phyloP scores from a whole-genome alignment of 768 basidiomycete species.

The Tricholoma sp. region DNA sequence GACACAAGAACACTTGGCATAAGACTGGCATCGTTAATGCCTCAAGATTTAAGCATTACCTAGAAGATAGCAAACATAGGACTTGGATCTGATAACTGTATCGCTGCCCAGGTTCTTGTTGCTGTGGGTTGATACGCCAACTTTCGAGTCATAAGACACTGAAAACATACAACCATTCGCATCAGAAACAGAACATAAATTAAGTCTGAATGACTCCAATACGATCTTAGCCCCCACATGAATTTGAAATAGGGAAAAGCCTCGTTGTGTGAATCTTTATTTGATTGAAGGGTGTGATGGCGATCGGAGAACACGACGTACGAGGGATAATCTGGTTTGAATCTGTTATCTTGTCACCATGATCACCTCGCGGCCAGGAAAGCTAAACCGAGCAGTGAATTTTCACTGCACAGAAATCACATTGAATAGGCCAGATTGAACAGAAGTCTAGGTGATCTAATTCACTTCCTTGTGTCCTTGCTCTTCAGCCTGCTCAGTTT shows the following conservation, averaged over 20 bases:
- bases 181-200: background rate
- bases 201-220: background rate
- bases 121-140: no score
- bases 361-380: no score
- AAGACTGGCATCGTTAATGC: no score
- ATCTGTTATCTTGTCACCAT: background rate
- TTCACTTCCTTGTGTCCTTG: background rate
- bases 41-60: no score
- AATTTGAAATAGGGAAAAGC: background rate
- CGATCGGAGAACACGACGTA: slow-evolving; percentile 10
- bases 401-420: background rate
- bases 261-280: background rate
- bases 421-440: background rate
- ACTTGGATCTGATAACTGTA: no score
- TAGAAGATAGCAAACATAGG: no score
- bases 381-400: no score
- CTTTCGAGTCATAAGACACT: background rate
- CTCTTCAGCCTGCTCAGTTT: slow-evolving; percentile 15
- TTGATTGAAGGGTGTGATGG: background rate
- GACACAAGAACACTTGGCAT: no score
- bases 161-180: no score
- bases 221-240: background rate
- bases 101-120: no score
- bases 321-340: background rate
- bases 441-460: background rate